A percentile compares a stretch with the other conserved stretches of the same genome.
Conservation (phyloP, 495 filamentous ascomycete genomes). For the Platismatia glauca region DNA sequence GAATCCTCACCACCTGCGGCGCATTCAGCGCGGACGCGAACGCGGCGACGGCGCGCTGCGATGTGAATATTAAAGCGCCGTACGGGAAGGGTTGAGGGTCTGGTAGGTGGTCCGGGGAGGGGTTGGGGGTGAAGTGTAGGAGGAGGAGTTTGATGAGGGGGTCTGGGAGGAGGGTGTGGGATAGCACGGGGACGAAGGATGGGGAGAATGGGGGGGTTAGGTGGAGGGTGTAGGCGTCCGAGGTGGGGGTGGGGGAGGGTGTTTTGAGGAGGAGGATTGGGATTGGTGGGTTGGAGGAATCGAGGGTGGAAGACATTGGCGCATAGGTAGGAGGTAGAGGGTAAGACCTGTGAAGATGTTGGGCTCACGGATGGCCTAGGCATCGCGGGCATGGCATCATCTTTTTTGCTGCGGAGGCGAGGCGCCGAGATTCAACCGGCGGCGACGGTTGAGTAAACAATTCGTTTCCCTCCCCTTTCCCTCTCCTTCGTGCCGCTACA, state of each 20-base stretch:
- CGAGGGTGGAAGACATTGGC: not conserved
- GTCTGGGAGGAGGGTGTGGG: slow-evolving; percentile 18
- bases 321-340: too few species aligned
- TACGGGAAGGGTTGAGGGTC: slow-evolving; percentile 12
- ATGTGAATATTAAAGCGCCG: slow-evolving; percentile 56
- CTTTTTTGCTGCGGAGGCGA: not conserved
- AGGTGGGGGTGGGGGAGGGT: not conserved
- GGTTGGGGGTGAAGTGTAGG: slow-evolving; percentile 8
- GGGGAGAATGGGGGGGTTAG: not conserved
- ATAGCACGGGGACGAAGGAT: slow-evolving; percentile 19
- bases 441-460: not conserved
- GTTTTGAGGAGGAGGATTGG: slow-evolving; percentile 11
- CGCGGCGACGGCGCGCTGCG: slow-evolving; percentile 73
- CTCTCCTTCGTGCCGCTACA: not conserved
- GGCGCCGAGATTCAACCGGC: slow-evolving; percentile 2
- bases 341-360: not conserved
- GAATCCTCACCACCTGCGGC: slow-evolving; percentile 9
- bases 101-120: not conserved
- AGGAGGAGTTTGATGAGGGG: slow-evolving; percentile 17
- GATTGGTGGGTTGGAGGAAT: slow-evolving; percentile 10
- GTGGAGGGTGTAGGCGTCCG: slow-evolving; percentile 5
- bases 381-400: too few species aligned
- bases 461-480: not conserved
- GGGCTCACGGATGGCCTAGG: not conserved
- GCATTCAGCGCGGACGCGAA: slow-evolving; percentile 17